Conservation (phyloP, 2,329 filamentous ascomycete genomes). For the Mycogone perniciosa region DNA sequence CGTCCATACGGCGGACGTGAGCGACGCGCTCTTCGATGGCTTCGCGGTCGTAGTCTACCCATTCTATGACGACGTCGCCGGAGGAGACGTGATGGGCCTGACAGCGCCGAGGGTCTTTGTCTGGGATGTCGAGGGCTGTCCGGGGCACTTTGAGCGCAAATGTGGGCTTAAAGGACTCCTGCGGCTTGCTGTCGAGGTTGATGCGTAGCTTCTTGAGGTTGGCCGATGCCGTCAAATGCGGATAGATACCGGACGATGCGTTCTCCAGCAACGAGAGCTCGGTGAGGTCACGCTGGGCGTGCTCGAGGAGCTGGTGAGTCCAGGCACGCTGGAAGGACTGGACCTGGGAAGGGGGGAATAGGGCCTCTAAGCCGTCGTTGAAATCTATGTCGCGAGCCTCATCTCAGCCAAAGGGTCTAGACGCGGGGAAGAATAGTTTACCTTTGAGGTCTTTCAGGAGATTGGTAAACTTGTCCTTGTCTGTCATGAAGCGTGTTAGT, state of each 20-base stretch:
- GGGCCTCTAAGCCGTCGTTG: conserved; percentile 41
- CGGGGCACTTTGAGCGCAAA: conserved; percentile 35
- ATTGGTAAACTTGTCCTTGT: conserved; percentile 39
- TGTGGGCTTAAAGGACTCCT: conserved; percentile 35
- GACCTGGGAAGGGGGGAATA: conserved; percentile 38
- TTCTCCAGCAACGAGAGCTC: conserved; percentile 37
- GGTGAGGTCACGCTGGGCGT: conserved; percentile 35
- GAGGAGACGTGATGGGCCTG: conserved; percentile 29
- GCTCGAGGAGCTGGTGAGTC: conserved; percentile 41
- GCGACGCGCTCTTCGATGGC: conserved; percentile 35
- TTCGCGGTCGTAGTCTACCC: conserved; percentile 39
- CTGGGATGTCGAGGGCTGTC: conserved; percentile 22
- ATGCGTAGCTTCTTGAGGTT: conserved; percentile 40
- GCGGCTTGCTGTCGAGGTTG: conserved; percentile 38
- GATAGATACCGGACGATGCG: conserved; percentile 36
- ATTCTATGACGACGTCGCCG: conserved; percentile 36
- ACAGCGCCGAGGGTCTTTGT: conserved; percentile 19
- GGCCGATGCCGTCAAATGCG: conserved; percentile 36
- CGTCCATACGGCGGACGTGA: conserved; percentile 39
- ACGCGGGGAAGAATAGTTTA: conserved; percentile 12
- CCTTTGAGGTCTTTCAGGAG: conserved; percentile 36
- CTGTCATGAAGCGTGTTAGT: conserved; percentile 16
- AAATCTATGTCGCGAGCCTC: conserved; percentile 27
- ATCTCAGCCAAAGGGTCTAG: neutral
- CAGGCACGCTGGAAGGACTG: conserved; percentile 39